Evolutionary conservation across 192 early-diverging fungal species (phyloP), one percentile per base, ranked within the genome.

Genomic region (Lobulomyces angularis): DNA sequence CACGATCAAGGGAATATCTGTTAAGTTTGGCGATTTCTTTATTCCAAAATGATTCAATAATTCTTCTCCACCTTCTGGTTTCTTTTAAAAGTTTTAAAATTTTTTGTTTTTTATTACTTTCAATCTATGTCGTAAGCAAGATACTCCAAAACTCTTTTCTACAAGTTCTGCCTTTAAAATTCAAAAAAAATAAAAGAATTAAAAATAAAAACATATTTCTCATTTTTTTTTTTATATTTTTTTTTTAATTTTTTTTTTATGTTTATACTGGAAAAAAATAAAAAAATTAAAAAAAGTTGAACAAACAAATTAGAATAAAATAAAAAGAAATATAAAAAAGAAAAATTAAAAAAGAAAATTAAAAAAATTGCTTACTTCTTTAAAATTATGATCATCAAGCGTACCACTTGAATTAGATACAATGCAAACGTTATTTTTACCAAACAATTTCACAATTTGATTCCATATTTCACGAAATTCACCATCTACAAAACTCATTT

Each of bases 361-460:
- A n/a, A n/a, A n/a, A n/a, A n/a, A n/a, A n/a, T n/a, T n/a, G n/a
- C 28, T 12, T 12, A 76, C 76, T 40, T 77, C 56, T 23, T 27
- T 26, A 33, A 41, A 26, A 5, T 62, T 66, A 8, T 41, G 39
- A 56, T 90, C 89, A 46, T 92, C 88, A 0, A 45, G 37, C 0
- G 84, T 88, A 14, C 89, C 92, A 18, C 84, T 86, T 2, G 88
- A 91, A 57, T 96, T 96, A 38, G 89, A 93, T 9, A 91, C 83
- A 35, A 97, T 79, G 0, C 80, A 56, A 9, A 92, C 45, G n/a
- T 67, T 65, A 2, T 73, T 51, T 16, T 44, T 46, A 0, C 77
- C 67, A 55, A 88, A 93, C 1, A 51, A 45, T 1, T 62, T 40
- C 28, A 61, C 63, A 58, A 85, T 86, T 9, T 53, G 30, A 7